Percentiles rank a stretch among this genome's conserved stretches.
These are phyloP conservation scores for Sordariomycetes sp. DNA, from an alignment of 2,329 filamentous ascomycete genomes.

Conservation along the genomic window DNA sequence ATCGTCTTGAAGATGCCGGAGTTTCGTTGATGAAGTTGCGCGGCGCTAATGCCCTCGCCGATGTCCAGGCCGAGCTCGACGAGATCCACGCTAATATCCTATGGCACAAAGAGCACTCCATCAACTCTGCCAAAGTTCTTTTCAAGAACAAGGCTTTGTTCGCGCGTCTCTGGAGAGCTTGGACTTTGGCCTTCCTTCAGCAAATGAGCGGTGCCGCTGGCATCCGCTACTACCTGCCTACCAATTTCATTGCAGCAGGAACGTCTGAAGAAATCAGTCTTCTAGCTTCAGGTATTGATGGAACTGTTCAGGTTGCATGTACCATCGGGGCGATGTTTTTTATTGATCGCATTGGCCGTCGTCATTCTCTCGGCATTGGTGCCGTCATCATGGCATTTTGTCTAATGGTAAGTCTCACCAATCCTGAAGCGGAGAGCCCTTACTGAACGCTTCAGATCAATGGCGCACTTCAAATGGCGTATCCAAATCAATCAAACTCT, in stretches of 20 bases:
- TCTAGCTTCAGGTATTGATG: conserved; percentile 23
- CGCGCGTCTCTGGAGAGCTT: conserved; percentile 22
- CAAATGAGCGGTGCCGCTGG: conserved; percentile 25
- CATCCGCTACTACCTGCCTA: conserved; percentile 25
- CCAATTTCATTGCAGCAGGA: conserved; percentile 21
- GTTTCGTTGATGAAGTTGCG: conserved; percentile 17
- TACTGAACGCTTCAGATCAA: conserved; percentile 13
- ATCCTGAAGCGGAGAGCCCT: neutral
- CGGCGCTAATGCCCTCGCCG: conserved; percentile 10
- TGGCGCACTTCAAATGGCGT: conserved; percentile 8
- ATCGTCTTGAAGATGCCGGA: conserved; percentile 15
- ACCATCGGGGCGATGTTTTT: conserved; percentile 22
- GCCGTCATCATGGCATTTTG: conserved; percentile 22
- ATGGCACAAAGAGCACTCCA: conserved; percentile 14
- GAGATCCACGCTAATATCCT: conserved; percentile 16
- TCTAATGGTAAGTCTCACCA: conserved; percentile 9
- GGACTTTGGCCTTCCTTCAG: conserved; percentile 21
- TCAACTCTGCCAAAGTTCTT: conserved; percentile 15
- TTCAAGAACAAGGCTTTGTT: conserved; percentile 21
- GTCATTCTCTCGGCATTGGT: conserved; percentile 18
- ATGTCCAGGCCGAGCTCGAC: conserved; percentile 17
- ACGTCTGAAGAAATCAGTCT: conserved; percentile 17
- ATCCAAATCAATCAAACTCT: conserved; percentile 9
- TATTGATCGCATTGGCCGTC: conserved; percentile 20
- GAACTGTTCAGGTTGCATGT: conserved; percentile 22